Base-by-base conservation (phyloP, 345 rosid species). In the Erodium maritimum region DNA sequence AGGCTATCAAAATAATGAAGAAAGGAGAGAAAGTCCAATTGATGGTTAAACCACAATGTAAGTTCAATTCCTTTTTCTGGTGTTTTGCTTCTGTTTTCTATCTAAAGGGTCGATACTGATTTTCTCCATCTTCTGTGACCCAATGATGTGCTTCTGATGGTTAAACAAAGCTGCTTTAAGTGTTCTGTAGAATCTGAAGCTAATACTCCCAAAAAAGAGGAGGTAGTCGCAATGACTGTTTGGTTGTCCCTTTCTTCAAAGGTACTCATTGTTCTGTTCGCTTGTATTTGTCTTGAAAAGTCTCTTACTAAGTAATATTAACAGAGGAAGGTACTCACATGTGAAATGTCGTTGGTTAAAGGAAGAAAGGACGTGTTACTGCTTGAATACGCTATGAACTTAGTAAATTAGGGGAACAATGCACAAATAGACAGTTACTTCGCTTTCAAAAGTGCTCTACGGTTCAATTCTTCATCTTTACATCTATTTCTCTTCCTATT, bases 191-290 rank as follows among this genome's bases (percentile, higher is more conserved):
- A 80, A 70, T 65, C 86, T 61, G 81, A 78, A 72, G 75, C 82
- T 53, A 66, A 69, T 60, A 76, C 83, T 64, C 73, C 82, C 33
- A 61, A 78, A 50, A 86, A 82, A 74, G 82, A 74, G 65, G 82
- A 74, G 29, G 77, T 86, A 19, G 74, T 91, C 68, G 66, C 87
- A 65, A 80, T 73, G 85, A 90, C 96, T 65, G 77, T 90, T 66
- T 82, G 89, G 52, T 70, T 91, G 72, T 91, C 95, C 52, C 60
- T 91, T 55, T 65, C 84, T 65, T 81, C 98, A 52, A 86, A 88
- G 98, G 98, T 91, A 73, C 11, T 54, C 1, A 16, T 21, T 17
- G 17, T 54, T n/a, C n/a, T 21, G 46, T 42, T 42, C 48, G 16
- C 8, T 29, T 29, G 3, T 29, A 29, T 42, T 42, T 42, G 48